A percentile compares a stretch with the other conserved stretches of the same genome.
Evolutionary conservation across 441 rosid genomes (phyloP).

Genomic region (Pelargonium fulgidum): DNA sequence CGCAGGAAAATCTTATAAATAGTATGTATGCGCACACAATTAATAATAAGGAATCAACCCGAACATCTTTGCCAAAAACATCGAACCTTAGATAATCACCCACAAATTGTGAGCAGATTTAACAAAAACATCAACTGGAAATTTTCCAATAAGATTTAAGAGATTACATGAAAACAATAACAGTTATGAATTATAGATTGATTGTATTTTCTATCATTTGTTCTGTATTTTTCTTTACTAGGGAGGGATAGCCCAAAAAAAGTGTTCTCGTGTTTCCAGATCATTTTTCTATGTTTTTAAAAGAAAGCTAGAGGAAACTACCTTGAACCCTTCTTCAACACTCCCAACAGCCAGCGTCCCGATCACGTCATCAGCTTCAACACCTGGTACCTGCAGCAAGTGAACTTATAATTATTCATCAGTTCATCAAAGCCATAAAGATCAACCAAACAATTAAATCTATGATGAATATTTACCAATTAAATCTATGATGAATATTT

Average conservation of each 20-base stretch:
- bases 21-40: neutral
- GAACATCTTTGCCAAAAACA: neutral
- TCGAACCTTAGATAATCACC: neutral
- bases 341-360: slow-evolving; percentile 86
- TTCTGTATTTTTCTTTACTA: neutral
- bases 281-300: neutral
- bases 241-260: neutral
- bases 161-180: neutral
- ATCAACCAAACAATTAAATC: slow-evolving; percentile 6
- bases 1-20: neutral
- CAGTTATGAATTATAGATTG: neutral
- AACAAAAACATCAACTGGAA: neutral
- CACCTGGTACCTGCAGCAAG: slow-evolving; percentile 75
- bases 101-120: neutral
- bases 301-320: slow-evolving; percentile 24
- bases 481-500: slow-evolving; percentile 14
- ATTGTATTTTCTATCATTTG: neutral
- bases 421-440: slow-evolving; percentile 14
- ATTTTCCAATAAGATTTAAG: neutral
- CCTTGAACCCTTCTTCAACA: slow-evolving; percentile 76
- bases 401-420: slow-evolving; percentile 26
- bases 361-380: slow-evolving; percentile 98
- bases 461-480: slow-evolving; percentile 38
- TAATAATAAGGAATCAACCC: neutral
- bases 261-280: neutral